Base-by-base conservation (phyloP, 257 asterid genomes). In the Phtheirospermum japonicum region DNA sequence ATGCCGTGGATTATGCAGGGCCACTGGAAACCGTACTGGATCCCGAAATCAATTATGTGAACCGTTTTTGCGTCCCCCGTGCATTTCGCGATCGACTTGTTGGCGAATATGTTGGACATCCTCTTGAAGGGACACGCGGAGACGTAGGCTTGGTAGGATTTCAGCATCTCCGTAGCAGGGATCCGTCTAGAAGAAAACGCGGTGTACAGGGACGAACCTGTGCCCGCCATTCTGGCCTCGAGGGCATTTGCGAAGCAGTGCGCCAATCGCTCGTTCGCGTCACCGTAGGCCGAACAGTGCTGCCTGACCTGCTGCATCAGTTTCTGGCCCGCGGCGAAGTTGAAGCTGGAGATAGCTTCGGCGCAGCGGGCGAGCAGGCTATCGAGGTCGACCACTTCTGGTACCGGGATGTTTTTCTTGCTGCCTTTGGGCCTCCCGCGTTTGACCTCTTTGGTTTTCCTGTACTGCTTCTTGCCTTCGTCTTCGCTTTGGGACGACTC, bases 11-110 rank as follows among this genome's bases (percentile, higher is more conserved):
- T 81, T 3, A 86, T 64, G 45, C 92, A 83, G 1, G 95, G 95
- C 95, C 95, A 86, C n/a, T 86, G 95, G 14, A 84, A 86, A 6
- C 95, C 95, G 33, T 83, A 76, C 11, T 76, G 13, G 50, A 86
- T 82, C 0, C 95, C 95, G 4, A 86, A 84, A 67, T 86, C 95
- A 13, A 86, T 76, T 4, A 86, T 80, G 70, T 86, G 95, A 36
- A 86, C 48, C 36, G 33, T 73, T 0, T 57, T 1, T 1, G 84
- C 84, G 5, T 72, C 71, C 6, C 31, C 59, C 0, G 78, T n/a
- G 23, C 6, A 5, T 11, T 20, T 79, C 5, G 48, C 83, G 0
- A 86, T 86, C 1, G 85, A 65, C 67, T 80, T 84, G 71, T 82
- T 82, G 0, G 89, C 87, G 19, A 71, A 78, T 0, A 84, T 75